Evolutionary conservation across 2,329 filamentous ascomycete species (phyloP), one percentile per base, ranked within the genome.

Genomic region (Septoria linicola): DNA sequence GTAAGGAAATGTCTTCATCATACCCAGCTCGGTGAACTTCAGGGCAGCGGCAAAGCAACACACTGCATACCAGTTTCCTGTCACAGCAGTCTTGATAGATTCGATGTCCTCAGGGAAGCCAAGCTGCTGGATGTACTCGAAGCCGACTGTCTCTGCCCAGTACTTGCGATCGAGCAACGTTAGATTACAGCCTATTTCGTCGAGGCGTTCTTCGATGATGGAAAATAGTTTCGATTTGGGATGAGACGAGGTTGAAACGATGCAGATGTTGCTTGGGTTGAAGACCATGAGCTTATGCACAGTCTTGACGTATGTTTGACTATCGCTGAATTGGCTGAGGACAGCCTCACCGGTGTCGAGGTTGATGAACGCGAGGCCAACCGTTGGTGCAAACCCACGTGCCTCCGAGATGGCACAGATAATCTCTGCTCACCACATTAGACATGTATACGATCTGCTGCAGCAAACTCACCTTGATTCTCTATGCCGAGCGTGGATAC

Each of bases 251-350:
- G 86, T 86, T 3, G 80, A 80, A 64, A 89, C 83, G 59, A 95
- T 84, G 1, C 97, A 73, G 42, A 96, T 87, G 57, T 85, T 83
- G 1, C 85, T 87, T 0, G 92, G 91, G 19, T 86, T 81, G 61
- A 89, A 87, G 19, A 96, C 83, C 45, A 82, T 81, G 27, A 97
- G 78, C 67, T 96, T 96, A 69, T 95, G 88, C 23, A 95, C 76
- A 0, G 90, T 95, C 64, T 85, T 85, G 51, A 90, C 84, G 66
- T 95, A 97, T 27, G 90, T 95, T 67, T 96, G 90, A 50, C 85
- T 95, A 68, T 97, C 92, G 65, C 87, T 90, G 58, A 97, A 92
- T 64, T 96, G 89, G 65, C 89, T 95, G 32, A 97, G 78, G 21
- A 90, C 82, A 13, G 83, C 88, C 70, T 96, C 89, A 32, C 87